Conservation (phyloP, 352 stramenopile species). For the Phytopythium ostracodes region DNA sequence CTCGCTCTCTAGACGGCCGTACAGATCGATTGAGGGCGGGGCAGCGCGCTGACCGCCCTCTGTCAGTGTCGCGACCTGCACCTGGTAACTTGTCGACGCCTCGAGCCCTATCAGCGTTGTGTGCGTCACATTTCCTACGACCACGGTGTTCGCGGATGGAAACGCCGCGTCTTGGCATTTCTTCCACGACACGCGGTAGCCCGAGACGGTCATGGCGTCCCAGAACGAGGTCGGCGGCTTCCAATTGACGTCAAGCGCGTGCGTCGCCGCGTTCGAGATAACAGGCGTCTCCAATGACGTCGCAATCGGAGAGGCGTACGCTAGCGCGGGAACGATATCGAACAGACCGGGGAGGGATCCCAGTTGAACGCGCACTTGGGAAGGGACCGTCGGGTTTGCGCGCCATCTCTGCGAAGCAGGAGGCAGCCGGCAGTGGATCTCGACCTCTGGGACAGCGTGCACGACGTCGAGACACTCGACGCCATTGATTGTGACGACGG, state of each 20-base stretch:
- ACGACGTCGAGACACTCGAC: constrained; percentile 63
- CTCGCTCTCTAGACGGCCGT: constrained; percentile 48
- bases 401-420: constrained; percentile 25
- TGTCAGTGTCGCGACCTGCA: constrained; percentile 70
- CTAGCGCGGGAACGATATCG: constrained; percentile 54
- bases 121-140: constrained; percentile 90
- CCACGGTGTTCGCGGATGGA: constrained; percentile 18
- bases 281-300: constrained; percentile 32
- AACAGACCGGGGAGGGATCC: constrained; percentile 51
- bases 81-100: constrained; percentile 60
- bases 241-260: constrained; percentile 84
- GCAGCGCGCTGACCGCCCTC: constrained; percentile 50
- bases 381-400: constrained; percentile 33
- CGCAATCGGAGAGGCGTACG: constrained; percentile 51
- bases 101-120: constrained; percentile 80
- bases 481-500: constrained; percentile 67
- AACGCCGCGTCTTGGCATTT: constrained; percentile 28
- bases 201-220: constrained; percentile 78
- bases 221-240: constrained; percentile 48
- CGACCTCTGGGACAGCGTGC: constrained; percentile 44
- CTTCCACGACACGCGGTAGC: constrained; percentile 73
- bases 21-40: constrained; percentile 77
- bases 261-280: constrained; percentile 75
- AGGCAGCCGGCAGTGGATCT: constrained; percentile 80
- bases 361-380: constrained; percentile 59